These are phyloP conservation scores for Penicillium freii DNA, from an alignment of 2,329 filamentous ascomycete genomes.

Conservation along the genomic window DNA sequence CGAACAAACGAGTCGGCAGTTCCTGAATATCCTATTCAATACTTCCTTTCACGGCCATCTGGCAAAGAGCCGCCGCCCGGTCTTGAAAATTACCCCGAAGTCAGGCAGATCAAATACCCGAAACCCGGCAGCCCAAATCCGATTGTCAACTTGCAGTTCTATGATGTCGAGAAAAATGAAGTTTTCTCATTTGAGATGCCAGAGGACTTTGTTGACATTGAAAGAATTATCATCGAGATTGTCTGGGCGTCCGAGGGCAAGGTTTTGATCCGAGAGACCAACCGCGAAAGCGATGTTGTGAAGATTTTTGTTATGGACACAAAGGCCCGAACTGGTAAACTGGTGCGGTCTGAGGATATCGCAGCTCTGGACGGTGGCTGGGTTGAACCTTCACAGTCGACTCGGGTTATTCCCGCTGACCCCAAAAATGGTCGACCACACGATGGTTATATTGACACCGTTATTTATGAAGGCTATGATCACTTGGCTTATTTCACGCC, in stretches of 20 bases:
- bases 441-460: conserved; percentile 89
- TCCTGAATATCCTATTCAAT: conserved; percentile 88
- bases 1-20: conserved; percentile 91
- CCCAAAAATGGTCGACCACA: conserved; percentile 68
- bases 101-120: conserved; percentile 91
- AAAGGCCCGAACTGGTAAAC: conserved; percentile 66
- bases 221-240: conserved; percentile 89
- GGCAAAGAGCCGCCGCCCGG: conserved; percentile 65
- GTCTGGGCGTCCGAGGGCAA: conserved; percentile 80
- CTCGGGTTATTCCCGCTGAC: conserved; percentile 82
- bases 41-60: conserved; percentile 84
- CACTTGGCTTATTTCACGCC: conserved; percentile 93
- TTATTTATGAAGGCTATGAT: conserved; percentile 82
- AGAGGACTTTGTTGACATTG: conserved; percentile 73
- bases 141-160: conserved; percentile 82
- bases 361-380: conserved; percentile 88
- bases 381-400: conserved; percentile 91
- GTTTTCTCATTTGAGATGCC: conserved; percentile 76
- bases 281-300: conserved; percentile 88
- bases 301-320: conserved; percentile 86
- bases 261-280: conserved; percentile 86
- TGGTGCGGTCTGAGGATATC: conserved; percentile 76
- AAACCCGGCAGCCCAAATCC: conserved; percentile 95
- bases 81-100: conserved; percentile 86
- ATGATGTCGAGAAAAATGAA: conserved; percentile 73